Base-by-base conservation (phyloP, 78 protist genomes). In the Tieghemostelium lacteum region DNA sequence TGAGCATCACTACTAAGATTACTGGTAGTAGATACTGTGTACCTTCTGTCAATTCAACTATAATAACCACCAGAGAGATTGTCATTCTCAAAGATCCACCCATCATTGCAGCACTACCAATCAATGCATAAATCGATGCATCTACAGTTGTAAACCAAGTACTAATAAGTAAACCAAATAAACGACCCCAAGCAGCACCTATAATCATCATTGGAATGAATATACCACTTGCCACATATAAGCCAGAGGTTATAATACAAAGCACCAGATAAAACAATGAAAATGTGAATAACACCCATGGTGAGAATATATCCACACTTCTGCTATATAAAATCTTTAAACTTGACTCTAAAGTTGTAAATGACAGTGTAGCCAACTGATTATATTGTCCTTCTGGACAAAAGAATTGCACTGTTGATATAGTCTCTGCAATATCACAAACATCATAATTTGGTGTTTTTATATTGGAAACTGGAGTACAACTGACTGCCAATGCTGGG, bases 11-110 rank as follows among this genome's bases (percentile, higher is more conserved):
- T 2, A 92, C 78, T 3, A 94, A 16, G 89, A 96, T 95, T 37
- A 97, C 57, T 17, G 97, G 97, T 22, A 95, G 45, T 4, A 87
- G 69, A 37, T 87, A 87, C 64, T 87, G 93, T 7, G 93, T 87
- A 2, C 75, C 83, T 22, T 76, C 73, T 2, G 97, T 86, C 17
- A 85, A 65, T 85, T 96, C 98, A 16, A 95, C 87, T 0, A 97
- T 8, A 34, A 97, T 97, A 10, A 94, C 96, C 0, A 94, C 87
- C 24, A 96, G 73, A 3, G 95, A 78, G 61, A 97, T 87, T 31
- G 98, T 95, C 97, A 96, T 94, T 33, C 99, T 83, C 3, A 86
- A 75, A 36, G 94, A 92, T 2, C 99, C 99, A 65, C 92, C 95
- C 75, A 97, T 93, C 65, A 95, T 55, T 7, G 97, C 80, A 8